Evolutionary conservation across 2,329 filamentous ascomycete genomes (phyloP).

Genomic region (Penicillium sp.): DNA sequence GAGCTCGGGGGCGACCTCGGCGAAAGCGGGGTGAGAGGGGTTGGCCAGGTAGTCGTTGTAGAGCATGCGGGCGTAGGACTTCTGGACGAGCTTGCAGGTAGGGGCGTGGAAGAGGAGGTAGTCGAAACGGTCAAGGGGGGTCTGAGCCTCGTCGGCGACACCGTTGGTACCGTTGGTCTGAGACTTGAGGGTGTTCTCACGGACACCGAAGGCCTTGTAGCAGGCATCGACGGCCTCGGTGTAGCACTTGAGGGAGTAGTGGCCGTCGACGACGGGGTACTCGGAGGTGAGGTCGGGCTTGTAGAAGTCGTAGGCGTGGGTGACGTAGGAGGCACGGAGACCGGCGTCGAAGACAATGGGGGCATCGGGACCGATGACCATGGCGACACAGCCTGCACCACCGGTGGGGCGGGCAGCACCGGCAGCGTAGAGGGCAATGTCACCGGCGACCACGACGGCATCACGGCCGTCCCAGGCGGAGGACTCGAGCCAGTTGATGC

Average conservation of each 20-base stretch:
- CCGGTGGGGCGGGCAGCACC: constrained; percentile 79
- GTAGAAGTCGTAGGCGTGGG: constrained; percentile 87
- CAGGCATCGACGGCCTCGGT: constrained; percentile 76
- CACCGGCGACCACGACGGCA: constrained; percentile 76
- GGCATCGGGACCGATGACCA: constrained; percentile 77
- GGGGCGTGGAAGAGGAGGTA: constrained; percentile 82
- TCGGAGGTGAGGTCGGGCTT: constrained; percentile 86
- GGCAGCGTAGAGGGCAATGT: constrained; percentile 85
- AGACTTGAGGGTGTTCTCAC: constrained; percentile 63
- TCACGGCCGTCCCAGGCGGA: constrained; percentile 84
- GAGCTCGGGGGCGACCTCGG: constrained; percentile 74
- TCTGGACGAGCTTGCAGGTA: constrained; percentile 83
- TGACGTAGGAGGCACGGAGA: constrained; percentile 77
- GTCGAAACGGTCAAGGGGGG: constrained; percentile 76
- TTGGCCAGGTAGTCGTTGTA: constrained; percentile 83
- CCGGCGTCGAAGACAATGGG: constrained; percentile 77
- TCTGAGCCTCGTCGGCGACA: constrained; percentile 53
- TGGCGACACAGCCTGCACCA: constrained; percentile 75
- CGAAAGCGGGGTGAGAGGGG: constrained; percentile 67
- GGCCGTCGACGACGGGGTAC: constrained; percentile 82
- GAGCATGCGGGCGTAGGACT: constrained; percentile 79
- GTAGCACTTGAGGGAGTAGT: constrained; percentile 82
- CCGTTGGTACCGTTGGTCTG: constrained; percentile 54
- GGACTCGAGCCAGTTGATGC: constrained; percentile 82
- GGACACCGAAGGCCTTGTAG: constrained; percentile 78